phyloP scores from a whole-genome alignment of 352 stramenopile species.

The Pythium aquatile region DNA sequence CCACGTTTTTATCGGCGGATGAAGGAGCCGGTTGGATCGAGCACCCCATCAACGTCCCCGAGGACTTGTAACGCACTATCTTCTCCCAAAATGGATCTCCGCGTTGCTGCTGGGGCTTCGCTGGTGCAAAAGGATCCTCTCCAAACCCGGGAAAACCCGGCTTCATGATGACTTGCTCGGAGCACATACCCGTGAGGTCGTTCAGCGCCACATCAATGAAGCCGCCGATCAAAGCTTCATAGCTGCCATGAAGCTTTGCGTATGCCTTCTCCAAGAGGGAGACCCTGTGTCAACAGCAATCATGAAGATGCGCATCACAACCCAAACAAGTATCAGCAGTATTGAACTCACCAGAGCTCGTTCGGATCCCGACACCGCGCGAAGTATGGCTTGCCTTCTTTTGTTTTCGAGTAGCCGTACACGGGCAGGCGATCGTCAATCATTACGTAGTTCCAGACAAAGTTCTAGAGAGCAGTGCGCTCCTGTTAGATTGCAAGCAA shows the following conservation, averaged over 20 bases:
- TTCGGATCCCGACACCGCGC: slow-evolving; percentile 81
- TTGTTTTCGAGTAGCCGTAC: slow-evolving; percentile 81
- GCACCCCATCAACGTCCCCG: slow-evolving; percentile 89
- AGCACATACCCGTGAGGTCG: slow-evolving; percentile 89
- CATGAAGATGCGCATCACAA: neutral
- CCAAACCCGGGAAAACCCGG: slow-evolving; percentile 73
- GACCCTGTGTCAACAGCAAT: slow-evolving; percentile 47
- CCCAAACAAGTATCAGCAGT: neutral
- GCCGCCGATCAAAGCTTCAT: slow-evolving; percentile 87
- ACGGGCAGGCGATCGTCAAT: slow-evolving; percentile 89
- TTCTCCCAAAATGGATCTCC: slow-evolving; percentile 85
- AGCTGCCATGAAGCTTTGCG: slow-evolving; percentile 90
- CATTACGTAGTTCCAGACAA: slow-evolving; percentile 90
- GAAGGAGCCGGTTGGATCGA: slow-evolving; percentile 82
- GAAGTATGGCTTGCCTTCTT: slow-evolving; percentile 80
- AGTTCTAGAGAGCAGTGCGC: slow-evolving; percentile 51
- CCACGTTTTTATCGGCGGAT: slow-evolving; percentile 50
- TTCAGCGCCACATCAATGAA: slow-evolving; percentile 89
- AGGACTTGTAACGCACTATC: slow-evolving; percentile 69
- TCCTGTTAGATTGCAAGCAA: neutral
- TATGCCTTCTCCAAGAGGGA: slow-evolving; percentile 91
- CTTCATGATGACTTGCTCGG: slow-evolving; percentile 87
- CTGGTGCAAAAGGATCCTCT: slow-evolving; percentile 60
- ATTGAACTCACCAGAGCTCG: slow-evolving; percentile 74
- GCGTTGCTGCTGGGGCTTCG: slow-evolving; percentile 36